Conservation (phyloP, 2,329 filamentous ascomycete species). For the Exophiala aquamarina region DNA sequence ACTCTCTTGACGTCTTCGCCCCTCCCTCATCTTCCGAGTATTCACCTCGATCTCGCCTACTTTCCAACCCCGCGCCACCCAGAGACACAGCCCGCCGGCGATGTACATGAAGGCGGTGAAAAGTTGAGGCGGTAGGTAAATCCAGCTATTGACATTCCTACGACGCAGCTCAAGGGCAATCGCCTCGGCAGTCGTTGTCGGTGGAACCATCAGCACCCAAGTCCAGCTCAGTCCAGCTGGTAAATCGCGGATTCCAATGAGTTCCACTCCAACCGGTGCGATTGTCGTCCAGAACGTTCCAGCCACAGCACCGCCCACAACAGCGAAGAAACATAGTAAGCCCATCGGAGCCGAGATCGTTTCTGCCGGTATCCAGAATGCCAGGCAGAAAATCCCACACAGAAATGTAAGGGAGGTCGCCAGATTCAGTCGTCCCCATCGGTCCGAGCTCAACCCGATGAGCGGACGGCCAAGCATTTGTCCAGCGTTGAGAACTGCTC, state of each 20-base stretch:
- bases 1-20: conserved; percentile 10
- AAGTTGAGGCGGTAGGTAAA: conserved; percentile 46
- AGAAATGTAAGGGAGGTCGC: conserved; percentile 56
- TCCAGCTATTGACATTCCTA: conserved; percentile 27
- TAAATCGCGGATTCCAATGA: conserved; percentile 60
- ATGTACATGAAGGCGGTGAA: conserved; percentile 65
- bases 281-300: conserved; percentile 62
- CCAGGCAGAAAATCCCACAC: conserved; percentile 58
- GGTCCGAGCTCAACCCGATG: conserved; percentile 63
- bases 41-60: conserved; percentile 33
- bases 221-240: conserved; percentile 58
- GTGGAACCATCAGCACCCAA: conserved; percentile 59
- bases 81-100: conserved; percentile 50
- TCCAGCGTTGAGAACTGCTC: conserved; percentile 63
- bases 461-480: conserved; percentile 58
- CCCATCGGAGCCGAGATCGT: conserved; percentile 46
- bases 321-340: conserved; percentile 58
- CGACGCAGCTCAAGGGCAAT: conserved; percentile 62
- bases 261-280: conserved; percentile 60
- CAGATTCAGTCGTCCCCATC: conserved; percentile 63
- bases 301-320: conserved; percentile 58
- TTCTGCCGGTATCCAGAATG: conserved; percentile 62
- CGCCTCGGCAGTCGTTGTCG: conserved; percentile 49
- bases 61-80: conserved; percentile 43
- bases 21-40: conserved; percentile 6